Conservation (phyloP, 176 grass and related monocot species). For the Lolium perenne region DNA sequence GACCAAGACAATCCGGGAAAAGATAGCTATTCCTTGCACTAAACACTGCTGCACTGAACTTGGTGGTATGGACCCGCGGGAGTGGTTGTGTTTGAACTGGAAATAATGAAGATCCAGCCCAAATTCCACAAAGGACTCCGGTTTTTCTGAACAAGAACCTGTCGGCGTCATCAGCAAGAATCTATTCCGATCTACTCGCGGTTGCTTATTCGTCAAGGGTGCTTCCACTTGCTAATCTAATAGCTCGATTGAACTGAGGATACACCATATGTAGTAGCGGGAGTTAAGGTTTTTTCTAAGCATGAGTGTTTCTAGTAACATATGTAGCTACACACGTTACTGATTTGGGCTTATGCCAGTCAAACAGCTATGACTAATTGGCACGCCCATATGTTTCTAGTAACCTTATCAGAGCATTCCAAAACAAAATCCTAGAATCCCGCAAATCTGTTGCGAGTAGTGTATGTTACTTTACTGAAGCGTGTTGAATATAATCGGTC, state of each 20-base stretch:
- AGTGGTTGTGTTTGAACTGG: not conserved
- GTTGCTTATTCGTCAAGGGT: not conserved
- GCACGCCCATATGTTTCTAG: not conserved
- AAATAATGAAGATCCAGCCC: not conserved
- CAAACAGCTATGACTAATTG: not conserved
- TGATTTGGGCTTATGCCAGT: not conserved
- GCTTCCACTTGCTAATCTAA: constrained; percentile 2
- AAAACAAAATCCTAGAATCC: not conserved
- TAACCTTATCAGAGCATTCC: not conserved
- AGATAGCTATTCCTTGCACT: not conserved
- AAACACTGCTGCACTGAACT: not conserved
- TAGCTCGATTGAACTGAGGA: not conserved
- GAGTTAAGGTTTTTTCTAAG: constrained; percentile 1
- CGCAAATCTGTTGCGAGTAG: no score
- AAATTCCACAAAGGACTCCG: not conserved
- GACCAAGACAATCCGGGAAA: constrained; percentile 16
- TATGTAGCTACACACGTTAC: not conserved
- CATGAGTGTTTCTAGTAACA: not conserved
- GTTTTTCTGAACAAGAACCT: constrained; percentile 10
- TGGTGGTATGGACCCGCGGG: not conserved
- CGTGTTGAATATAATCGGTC: no score
- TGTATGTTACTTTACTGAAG: no score
- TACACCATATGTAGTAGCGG: not conserved
- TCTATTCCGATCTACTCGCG: not conserved
- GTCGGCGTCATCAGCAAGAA: not conserved